Conservation (phyloP, 2,329 filamentous ascomycete species). For the Aspergillus sp. region DNA sequence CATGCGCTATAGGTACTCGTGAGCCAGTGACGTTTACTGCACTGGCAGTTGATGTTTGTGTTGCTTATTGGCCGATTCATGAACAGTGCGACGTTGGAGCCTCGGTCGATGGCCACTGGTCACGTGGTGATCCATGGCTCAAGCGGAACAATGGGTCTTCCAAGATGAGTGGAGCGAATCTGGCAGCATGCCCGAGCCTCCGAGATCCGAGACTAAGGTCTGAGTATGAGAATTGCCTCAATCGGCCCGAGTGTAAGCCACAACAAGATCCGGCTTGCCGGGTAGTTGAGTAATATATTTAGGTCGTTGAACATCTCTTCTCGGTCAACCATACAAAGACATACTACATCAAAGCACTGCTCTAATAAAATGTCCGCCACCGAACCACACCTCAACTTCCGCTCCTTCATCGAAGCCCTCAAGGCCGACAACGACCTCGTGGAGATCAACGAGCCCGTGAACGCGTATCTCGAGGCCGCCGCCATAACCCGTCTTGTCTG, state of each 20-base stretch:
- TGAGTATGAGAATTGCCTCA: no score
- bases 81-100: no score
- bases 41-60: no score
- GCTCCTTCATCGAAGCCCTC: slow-evolving; percentile 25
- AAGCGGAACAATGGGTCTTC: no score
- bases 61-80: no score
- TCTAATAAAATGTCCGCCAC: slow-evolving; percentile 6
- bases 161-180: no score
- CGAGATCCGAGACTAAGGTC: not conserved
- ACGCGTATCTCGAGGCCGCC: slow-evolving; percentile 25
- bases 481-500: slow-evolving; percentile 31
- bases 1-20: no score
- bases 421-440: slow-evolving; percentile 26
- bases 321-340: not conserved
- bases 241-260: not conserved
- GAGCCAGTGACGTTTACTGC: no score
- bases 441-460: slow-evolving; percentile 23
- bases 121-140: no score
- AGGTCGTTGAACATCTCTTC: no score
- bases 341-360: slow-evolving; percentile 16
- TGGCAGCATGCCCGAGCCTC: not conserved
- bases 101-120: no score
- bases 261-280: not conserved
- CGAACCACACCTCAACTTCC: slow-evolving; percentile 19
- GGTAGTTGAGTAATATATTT: no score